A percentile compares a stretch with the other conserved stretches of the same genome.
These are phyloP conservation scores for Arachis hypogaea DNA, from an alignment of 306 rosid genomes.

Conservation along the genomic window DNA sequence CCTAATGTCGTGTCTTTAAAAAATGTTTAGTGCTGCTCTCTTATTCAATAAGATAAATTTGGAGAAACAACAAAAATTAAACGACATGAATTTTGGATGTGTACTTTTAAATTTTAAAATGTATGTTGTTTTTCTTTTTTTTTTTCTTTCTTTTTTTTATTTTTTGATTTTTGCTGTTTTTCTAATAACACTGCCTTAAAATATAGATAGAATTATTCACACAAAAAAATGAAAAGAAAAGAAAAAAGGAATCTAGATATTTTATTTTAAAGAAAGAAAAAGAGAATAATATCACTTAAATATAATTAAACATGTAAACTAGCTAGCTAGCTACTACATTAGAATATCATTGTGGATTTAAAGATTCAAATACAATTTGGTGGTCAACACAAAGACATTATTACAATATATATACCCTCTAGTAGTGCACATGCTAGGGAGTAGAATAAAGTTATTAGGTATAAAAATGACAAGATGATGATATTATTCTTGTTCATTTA, in stretches of 20 bases:
- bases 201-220: too few species aligned
- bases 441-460: conserved; percentile 48
- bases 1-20: too few species aligned
- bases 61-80: too few species aligned
- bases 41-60: too few species aligned
- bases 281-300: not conserved
- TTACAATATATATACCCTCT: conserved; percentile 43
- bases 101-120: too few species aligned
- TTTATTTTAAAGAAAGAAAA: not conserved
- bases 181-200: too few species aligned
- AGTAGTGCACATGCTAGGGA: conserved; percentile 28
- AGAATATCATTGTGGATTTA: conserved; percentile 33
- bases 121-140: too few species aligned
- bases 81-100: too few species aligned
- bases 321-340: not conserved
- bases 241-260: not conserved
- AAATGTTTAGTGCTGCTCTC: too few species aligned
- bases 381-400: conserved; percentile 45
- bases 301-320: conserved; percentile 4
- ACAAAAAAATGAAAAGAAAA: too few species aligned
- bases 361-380: conserved; percentile 42
- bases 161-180: too few species aligned
- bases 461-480: conserved; percentile 40
- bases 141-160: too few species aligned
- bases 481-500: conserved; percentile 46